These are phyloP conservation scores for Aspergillus tubingensis DNA, from an alignment of 2,329 filamentous ascomycete genomes.

Conservation along the genomic window DNA sequence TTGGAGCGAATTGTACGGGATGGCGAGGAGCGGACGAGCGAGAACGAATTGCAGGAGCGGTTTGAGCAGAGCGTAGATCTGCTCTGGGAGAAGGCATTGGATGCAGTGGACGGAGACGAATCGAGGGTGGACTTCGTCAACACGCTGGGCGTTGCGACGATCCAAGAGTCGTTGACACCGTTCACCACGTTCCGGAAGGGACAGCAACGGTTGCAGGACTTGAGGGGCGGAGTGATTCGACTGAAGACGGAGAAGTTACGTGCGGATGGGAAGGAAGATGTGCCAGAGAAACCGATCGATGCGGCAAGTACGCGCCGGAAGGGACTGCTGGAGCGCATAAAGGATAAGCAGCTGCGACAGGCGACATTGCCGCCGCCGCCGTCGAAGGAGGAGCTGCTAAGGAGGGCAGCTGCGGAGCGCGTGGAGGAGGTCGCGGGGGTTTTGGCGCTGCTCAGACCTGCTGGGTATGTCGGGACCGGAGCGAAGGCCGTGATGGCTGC, in stretches of 20 bases:
- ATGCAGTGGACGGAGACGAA: slow-evolving; percentile 34
- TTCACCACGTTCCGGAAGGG: slow-evolving; percentile 41
- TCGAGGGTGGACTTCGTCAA: slow-evolving; percentile 35
- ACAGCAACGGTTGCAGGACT: slow-evolving; percentile 43
- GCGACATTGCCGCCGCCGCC: slow-evolving; percentile 50
- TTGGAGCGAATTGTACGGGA: slow-evolving; percentile 32
- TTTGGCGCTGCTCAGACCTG: slow-evolving; percentile 61
- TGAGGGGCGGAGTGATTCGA: slow-evolving; percentile 42
- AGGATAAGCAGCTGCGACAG: slow-evolving; percentile 63
- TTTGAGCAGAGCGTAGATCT: slow-evolving; percentile 53
- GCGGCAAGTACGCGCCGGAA: slow-evolving; percentile 48
- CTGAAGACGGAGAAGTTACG: slow-evolving; percentile 38
- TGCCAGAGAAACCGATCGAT: slow-evolving; percentile 28
- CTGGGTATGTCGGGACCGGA: slow-evolving; percentile 34
- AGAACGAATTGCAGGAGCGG: slow-evolving; percentile 50
- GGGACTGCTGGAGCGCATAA: slow-evolving; percentile 74
- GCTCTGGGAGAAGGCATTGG: slow-evolving; percentile 48
- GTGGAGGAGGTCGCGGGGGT: slow-evolving; percentile 69
- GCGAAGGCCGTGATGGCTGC: slow-evolving; percentile 35
- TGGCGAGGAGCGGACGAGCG: slow-evolving; percentile 27
- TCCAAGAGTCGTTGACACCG: slow-evolving; percentile 41
- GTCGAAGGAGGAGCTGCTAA: slow-evolving; percentile 58
- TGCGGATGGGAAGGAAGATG: slow-evolving; percentile 21
- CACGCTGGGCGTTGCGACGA: slow-evolving; percentile 35
- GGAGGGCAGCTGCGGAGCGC: slow-evolving; percentile 66